A percentile compares a stretch with the other conserved stretches of the same genome.
phyloP scores from a whole-genome alignment of 1,284 basidiomycete genomes.

The Takashimella koratensis region DNA sequence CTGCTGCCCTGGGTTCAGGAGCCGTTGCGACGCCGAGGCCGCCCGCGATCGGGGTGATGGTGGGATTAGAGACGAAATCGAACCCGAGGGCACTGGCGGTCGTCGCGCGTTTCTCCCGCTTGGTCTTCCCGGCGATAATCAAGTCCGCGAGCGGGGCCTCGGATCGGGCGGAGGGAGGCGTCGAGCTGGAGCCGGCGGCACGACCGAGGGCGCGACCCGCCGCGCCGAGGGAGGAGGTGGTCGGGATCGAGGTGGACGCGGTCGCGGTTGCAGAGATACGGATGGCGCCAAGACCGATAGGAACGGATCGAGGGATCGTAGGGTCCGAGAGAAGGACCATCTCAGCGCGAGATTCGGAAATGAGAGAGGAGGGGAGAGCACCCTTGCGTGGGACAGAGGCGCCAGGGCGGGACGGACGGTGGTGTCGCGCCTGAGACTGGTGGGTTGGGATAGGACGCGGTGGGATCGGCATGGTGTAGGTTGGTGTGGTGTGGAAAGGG shows the following conservation, averaged over 20 bases:
- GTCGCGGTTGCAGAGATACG: neutral
- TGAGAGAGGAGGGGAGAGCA: constrained; percentile 6
- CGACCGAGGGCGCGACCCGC: neutral
- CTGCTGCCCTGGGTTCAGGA: neutral
- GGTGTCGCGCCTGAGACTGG: constrained; percentile 8
- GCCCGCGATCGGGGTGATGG: constrained; percentile 30
- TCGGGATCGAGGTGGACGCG: neutral
- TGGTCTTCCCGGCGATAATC: constrained; percentile 30
- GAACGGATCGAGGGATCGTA: neutral
- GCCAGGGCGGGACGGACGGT: constrained; percentile 19
- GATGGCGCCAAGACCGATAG: neutral
- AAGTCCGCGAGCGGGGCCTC: constrained; percentile 16
- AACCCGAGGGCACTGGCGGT: constrained; percentile 41
- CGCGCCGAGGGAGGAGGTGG: neutral
- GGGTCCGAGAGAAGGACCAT: constrained; percentile 21
- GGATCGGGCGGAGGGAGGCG: neutral
- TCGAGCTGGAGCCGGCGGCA: neutral
- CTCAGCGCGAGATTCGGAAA: constrained; percentile 35
- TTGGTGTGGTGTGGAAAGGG: neutral
- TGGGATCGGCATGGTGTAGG: constrained; percentile 33
- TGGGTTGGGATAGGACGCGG: constrained; percentile 31
- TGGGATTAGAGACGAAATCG: constrained; percentile 39
- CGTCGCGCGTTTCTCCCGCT: constrained; percentile 36
- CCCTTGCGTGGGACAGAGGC: constrained; percentile 20
- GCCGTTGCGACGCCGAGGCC: neutral